These are phyloP conservation scores for Catunica adiposa DNA, from an alignment of 2,329 filamentous ascomycete genomes.

Conservation along the genomic window DNA sequence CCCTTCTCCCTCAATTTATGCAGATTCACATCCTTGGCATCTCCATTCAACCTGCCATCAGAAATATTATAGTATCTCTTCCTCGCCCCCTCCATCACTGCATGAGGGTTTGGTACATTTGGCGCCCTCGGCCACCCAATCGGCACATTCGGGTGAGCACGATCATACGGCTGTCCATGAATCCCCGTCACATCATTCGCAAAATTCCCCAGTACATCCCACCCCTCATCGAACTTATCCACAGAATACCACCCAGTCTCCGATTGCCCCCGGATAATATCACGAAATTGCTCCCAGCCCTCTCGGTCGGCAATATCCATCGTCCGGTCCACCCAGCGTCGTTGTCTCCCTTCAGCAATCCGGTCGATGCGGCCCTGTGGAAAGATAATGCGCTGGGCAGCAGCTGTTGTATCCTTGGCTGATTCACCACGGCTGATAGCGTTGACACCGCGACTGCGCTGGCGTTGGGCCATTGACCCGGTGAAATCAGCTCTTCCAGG, in stretches of 20 bases:
- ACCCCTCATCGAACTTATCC: background rate
- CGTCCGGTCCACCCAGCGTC: background rate
- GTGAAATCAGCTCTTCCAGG: background rate
- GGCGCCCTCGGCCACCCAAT: constrained; percentile 1
- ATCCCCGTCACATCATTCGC: constrained; percentile 4
- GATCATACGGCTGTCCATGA: constrained; percentile 4
- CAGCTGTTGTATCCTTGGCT: too few species aligned
- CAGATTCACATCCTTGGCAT: background rate
- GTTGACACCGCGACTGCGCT: background rate
- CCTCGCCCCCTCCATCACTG: too few species aligned
- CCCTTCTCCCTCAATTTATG: background rate
- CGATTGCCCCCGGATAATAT: background rate
- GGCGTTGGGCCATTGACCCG: too few species aligned
- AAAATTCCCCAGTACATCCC: background rate
- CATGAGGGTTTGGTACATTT: background rate
- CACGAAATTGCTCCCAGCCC: background rate
- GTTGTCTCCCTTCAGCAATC: too few species aligned
- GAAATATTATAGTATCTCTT: too few species aligned
- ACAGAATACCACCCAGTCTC: background rate
- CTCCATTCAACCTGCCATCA: background rate
- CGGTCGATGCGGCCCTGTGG: too few species aligned
- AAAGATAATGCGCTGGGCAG: too few species aligned
- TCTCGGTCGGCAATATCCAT: background rate
- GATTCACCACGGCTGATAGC: background rate
- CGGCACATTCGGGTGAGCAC: background rate